Evolutionary conservation across 305 asterid genomes (phyloP).

Genomic region (Fraxinus nigra): DNA sequence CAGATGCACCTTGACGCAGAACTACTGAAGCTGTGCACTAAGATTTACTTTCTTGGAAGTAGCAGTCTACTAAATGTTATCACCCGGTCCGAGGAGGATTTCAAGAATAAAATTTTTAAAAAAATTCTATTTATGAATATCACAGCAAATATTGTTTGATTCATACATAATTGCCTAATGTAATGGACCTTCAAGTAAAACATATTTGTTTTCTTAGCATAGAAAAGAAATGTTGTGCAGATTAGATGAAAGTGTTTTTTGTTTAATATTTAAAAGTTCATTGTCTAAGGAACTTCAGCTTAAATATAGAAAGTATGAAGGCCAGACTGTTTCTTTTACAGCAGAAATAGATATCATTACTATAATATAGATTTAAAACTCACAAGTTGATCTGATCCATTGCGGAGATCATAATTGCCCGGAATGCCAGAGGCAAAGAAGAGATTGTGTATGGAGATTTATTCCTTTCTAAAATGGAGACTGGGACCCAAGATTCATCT

Average conservation of each 20-base stretch:
- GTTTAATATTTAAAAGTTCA: not conserved
- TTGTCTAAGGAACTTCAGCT: not conserved
- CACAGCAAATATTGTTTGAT: not conserved
- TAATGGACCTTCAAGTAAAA: not conserved
- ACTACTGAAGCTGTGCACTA: not conserved
- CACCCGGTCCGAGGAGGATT: not conserved
- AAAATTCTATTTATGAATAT: not conserved
- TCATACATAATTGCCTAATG: not conserved
- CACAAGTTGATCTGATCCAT: slow-evolving; percentile 90
- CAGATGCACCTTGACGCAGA: not conserved
- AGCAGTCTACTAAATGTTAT: not conserved
- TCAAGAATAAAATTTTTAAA: not conserved
- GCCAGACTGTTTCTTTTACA: not conserved
- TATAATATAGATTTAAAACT: slow-evolving; percentile 34
- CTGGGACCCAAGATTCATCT: slow-evolving; percentile 90
- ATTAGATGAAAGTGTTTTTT: not conserved
- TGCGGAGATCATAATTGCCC: slow-evolving; percentile 71
- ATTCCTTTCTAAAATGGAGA: slow-evolving; percentile 87
- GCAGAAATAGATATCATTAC: slow-evolving; percentile 10
- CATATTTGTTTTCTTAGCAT: not conserved
- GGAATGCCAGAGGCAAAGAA: slow-evolving; percentile 83
- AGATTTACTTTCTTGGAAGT: not conserved
- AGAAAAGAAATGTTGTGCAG: not conserved
- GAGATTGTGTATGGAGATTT: slow-evolving; percentile 92
- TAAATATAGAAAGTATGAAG: not conserved